These are phyloP conservation scores for Calonectria honghensis DNA, from an alignment of 2,329 filamentous ascomycete species.

Conservation along the genomic window DNA sequence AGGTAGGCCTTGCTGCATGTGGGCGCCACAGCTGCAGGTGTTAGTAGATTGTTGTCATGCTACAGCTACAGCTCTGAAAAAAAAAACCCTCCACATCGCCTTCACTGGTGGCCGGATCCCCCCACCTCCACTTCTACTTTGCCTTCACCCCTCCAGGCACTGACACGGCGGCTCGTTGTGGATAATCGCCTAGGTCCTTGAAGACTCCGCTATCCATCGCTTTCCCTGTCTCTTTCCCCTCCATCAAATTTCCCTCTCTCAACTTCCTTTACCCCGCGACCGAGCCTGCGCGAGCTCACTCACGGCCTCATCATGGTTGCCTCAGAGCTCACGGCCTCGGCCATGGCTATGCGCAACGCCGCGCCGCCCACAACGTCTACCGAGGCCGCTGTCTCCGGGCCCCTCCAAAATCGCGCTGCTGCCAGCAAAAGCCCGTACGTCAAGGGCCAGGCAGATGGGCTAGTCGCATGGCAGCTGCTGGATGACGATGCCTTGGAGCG, in stretches of 20 bases:
- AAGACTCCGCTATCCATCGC: conserved; percentile 11
- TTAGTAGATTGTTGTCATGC: conserved; percentile 34
- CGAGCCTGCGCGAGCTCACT: conserved; percentile 1
- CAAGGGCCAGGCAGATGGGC: conserved; percentile 84
- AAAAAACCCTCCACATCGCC: conserved; percentile 38
- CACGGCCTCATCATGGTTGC: conserved; percentile 58
- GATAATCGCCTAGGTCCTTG: conserved; percentile 19
- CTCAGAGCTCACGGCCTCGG: conserved; percentile 62
- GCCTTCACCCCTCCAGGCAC: conserved; percentile 30
- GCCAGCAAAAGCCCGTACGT: conserved; percentile 74
- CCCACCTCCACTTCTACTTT: conserved; percentile 31
- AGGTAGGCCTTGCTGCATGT: not conserved
- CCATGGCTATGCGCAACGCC: conserved; percentile 57
- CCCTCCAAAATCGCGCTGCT: conserved; percentile 60
- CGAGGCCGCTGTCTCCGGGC: conserved; percentile 46
- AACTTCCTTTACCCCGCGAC: conserved; percentile 8
- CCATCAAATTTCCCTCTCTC: conserved; percentile 9
- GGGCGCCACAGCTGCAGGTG: conserved; percentile 20
- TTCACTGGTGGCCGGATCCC: conserved; percentile 22
- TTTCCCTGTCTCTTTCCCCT: not conserved
- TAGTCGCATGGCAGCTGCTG: conserved; percentile 94
- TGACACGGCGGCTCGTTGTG: conserved; percentile 28
- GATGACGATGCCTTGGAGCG: conserved; percentile 84
- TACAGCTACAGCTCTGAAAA: conserved; percentile 31
- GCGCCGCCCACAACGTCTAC: conserved; percentile 49